phyloP scores from a whole-genome alignment of 352 stramenopile species.

The Globisporangium cederbergense region DNA sequence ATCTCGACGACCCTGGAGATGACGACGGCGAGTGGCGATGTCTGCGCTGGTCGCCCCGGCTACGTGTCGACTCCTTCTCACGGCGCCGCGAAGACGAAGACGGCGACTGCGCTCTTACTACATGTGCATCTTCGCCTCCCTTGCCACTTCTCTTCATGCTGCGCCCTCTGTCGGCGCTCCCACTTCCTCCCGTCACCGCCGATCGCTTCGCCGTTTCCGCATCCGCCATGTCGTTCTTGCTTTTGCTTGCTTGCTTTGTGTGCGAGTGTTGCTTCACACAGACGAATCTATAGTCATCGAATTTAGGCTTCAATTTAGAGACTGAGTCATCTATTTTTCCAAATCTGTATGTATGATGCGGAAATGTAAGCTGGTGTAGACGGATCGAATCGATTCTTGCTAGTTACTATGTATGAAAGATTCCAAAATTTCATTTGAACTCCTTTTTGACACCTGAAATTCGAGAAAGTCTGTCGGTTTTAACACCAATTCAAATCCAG shows the following conservation, averaged over 20 bases:
- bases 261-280: neutral
- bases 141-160: neutral
- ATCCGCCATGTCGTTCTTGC: constrained; percentile 1
- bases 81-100: neutral
- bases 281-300: neutral
- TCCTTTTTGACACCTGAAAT: no score
- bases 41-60: neutral
- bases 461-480: no score
- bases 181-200: neutral
- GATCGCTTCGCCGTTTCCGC: constrained; percentile 1
- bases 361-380: no score
- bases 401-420: no score
- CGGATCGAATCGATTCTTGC: no score
- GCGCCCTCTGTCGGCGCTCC: neutral
- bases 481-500: no score
- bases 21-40: constrained; percentile 1
- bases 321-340: no score
- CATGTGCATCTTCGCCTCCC: neutral
- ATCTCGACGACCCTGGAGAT: constrained; percentile 8
- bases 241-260: neutral
- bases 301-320: neutral
- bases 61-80: neutral
- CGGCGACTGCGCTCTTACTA: neutral
- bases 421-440: no score
- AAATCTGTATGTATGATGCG: no score